Base-by-base conservation (phyloP, 1,284 basidiomycete genomes). In the Rhodotorula sp. region DNA sequence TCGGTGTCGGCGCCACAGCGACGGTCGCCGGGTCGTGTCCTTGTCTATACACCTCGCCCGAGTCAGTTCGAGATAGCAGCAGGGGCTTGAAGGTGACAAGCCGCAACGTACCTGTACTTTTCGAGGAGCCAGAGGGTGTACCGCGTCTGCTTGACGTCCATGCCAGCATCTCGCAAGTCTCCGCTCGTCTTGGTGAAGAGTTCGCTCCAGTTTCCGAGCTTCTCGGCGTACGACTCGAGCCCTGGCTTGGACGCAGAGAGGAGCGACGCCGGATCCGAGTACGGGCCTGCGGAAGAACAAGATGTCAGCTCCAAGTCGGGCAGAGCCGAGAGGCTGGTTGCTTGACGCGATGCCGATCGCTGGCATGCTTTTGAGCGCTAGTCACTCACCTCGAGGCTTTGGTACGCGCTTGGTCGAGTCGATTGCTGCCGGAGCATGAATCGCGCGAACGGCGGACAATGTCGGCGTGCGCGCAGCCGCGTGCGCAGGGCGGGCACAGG, bases 71-170 rank as follows among this genome's bases (percentile, higher is more conserved):
- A 39, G 15, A 8, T 49, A 18, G 23, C 14, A 21, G 26, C 54
- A 0, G 3, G 29, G 26, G 8, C 21, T 20, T 5, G 6, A 26
- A 6, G 31, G 18, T 26, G 46, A 15, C 7, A 3, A 29, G 4
- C 23, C 5, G 23, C 15, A 16, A 16, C 67, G 63, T 21, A 75
- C 74, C 74, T 47, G 67, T 68, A 76, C 65, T 69, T 67, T 31
- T 76, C 74, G 14, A 73, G 26, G 26, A 76, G 39, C 67, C 69
- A 68, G 34, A 76, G 65, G 47, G 65, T 31, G 54, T 76, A 76
- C 60, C 65, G 57, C 18, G 65, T 47, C 62, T 76, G 63, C 60
- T 71, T 65, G 54, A 66, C 46, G 6, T 47, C 59, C 67, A 76
- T 64, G n/a, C 74, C 74, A 10, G 58, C 48, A 29, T 76, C 74